phyloP scores from a whole-genome alignment of 2,329 filamentous ascomycete genomes.

The Triangularia setosa region DNA sequence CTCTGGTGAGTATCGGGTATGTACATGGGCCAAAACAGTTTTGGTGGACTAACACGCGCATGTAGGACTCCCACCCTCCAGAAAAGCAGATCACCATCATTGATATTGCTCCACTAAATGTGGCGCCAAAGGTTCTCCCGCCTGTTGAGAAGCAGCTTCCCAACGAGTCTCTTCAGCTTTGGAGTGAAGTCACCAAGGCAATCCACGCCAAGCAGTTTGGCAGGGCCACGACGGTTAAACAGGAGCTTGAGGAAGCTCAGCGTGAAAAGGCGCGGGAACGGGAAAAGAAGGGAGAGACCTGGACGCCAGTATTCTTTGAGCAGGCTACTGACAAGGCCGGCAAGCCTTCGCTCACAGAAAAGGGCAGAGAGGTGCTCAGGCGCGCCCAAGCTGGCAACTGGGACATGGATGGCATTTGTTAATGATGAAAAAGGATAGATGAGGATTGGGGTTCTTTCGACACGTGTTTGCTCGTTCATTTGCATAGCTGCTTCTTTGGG shows the following conservation, averaged over 20 bases:
- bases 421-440: neutral
- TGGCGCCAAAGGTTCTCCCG: constrained; percentile 74
- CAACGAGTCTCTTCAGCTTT: constrained; percentile 86
- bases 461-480: neutral
- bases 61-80: constrained; percentile 42
- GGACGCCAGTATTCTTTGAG: constrained; percentile 81
- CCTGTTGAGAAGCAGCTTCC: constrained; percentile 73
- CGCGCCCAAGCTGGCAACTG: constrained; percentile 26
- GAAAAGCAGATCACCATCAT: constrained; percentile 73
- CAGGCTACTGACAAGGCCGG: constrained; percentile 26
- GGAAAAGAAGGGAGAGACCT: constrained; percentile 64
- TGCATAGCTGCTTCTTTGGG: constrained; percentile 1
- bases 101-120: constrained; percentile 78
- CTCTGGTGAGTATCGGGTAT: constrained; percentile 50
- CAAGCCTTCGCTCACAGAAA: constrained; percentile 27
- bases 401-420: constrained; percentile 29
- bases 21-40: neutral
- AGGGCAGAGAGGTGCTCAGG: constrained; percentile 26
- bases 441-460: neutral
- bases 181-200: constrained; percentile 81
- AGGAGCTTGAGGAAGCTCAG: constrained; percentile 87
- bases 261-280: constrained; percentile 78
- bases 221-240: constrained; percentile 80
- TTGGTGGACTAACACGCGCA: neutral
- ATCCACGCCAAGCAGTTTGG: constrained; percentile 80